phyloP scores from a whole-genome alignment of 345 rosid species.

The Salix exigua region DNA sequence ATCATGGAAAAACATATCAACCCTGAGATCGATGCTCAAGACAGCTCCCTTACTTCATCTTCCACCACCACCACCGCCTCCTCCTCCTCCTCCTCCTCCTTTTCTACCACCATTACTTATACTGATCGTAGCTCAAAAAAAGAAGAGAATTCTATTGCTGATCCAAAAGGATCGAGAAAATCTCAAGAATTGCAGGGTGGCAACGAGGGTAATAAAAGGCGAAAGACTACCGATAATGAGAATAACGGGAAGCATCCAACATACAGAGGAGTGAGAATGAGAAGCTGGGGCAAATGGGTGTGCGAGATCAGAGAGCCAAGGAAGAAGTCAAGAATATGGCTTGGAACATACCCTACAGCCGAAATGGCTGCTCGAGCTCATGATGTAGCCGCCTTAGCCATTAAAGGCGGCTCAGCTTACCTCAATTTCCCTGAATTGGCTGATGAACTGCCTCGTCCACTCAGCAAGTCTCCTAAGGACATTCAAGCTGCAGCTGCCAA shows the following conservation, averaged over 20 bases:
- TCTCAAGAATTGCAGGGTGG: constrained; percentile 22
- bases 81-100: constrained; percentile 19
- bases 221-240: constrained; percentile 19
- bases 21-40: constrained; percentile 42
- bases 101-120: constrained; percentile 25
- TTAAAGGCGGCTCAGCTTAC: constrained; percentile 57
- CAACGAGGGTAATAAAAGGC: constrained; percentile 21
- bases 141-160: constrained; percentile 6
- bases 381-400: constrained; percentile 71
- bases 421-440: constrained; percentile 61
- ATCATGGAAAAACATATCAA: constrained; percentile 43
- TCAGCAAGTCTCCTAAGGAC: constrained; percentile 49
- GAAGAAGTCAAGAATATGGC: constrained; percentile 83
- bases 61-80: constrained; percentile 18
- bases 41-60: constrained; percentile 18
- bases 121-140: constrained; percentile 6
- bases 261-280: constrained; percentile 66
- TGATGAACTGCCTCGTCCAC: constrained; percentile 50
- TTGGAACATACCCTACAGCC: constrained; percentile 67
- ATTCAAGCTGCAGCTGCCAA: constrained; percentile 52
- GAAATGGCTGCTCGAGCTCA: constrained; percentile 91
- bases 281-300: constrained; percentile 94
- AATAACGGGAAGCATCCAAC: constrained; percentile 40
- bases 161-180: constrained; percentile 32
- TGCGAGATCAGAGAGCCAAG: constrained; percentile 74